These are phyloP conservation scores for Gyromitra esculenta DNA, from an alignment of 2,329 filamentous ascomycete genomes.

Conservation along the genomic window DNA sequence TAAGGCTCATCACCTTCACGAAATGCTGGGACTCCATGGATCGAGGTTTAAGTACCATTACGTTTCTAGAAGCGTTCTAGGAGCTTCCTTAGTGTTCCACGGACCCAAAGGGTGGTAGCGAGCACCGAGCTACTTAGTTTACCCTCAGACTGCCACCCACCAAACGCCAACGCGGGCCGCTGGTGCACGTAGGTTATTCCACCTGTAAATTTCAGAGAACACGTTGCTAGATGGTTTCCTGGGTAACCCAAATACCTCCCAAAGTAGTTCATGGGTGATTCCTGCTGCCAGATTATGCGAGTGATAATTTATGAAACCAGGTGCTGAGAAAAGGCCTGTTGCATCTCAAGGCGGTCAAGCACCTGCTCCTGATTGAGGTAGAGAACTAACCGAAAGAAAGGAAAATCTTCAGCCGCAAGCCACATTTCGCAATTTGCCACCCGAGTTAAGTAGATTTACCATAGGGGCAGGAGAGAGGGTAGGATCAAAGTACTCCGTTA, in stretches of 20 bases:
- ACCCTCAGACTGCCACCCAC: not conserved
- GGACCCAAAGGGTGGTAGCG: not conserved
- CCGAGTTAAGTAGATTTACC: too few relatives aligned
- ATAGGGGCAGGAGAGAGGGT: too few relatives aligned
- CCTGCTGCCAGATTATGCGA: not conserved
- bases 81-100: not conserved
- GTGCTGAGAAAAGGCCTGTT: not conserved
- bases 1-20: not conserved
- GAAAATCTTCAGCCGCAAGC: too few relatives aligned
- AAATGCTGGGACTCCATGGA: not conserved
- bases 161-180: not conserved
- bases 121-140: not conserved
- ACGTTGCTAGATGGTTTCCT: not conserved
- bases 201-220: not conserved
- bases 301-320: constrained; percentile 12
- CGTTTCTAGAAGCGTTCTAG: not conserved
- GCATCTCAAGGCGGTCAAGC: not conserved
- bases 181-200: not conserved
- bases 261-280: not conserved
- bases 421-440: too few relatives aligned
- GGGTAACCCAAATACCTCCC: not conserved
- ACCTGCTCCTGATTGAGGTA: not conserved
- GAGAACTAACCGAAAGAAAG: not conserved
- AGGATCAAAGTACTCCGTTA: too few relatives aligned
- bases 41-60: not conserved